Conservation (phyloP, 768 basidiomycete genomes). For the Mycena metata region DNA sequence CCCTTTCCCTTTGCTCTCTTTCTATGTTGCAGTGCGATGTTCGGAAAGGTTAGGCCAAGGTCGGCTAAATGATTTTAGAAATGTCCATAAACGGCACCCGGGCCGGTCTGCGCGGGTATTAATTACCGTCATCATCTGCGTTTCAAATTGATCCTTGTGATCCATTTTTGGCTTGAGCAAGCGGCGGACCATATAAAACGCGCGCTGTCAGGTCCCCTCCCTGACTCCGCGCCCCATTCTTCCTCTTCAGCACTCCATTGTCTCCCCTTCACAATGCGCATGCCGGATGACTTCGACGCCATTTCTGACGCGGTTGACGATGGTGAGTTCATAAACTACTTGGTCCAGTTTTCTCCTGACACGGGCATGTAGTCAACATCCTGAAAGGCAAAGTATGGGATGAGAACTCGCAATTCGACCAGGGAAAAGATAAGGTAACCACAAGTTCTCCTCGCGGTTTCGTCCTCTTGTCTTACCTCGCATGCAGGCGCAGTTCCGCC, state of each 20-base stretch:
- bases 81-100: too few species aligned
- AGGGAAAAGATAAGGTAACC: conserved; percentile 68
- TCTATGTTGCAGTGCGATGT: too few species aligned
- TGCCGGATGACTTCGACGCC: conserved; percentile 52
- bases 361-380: conserved; percentile 67
- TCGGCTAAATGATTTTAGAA: too few species aligned
- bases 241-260: not conserved
- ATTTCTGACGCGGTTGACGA: conserved; percentile 65
- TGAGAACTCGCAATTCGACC: conserved; percentile 69
- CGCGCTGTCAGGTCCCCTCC: not conserved
- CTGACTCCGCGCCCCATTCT: not conserved
- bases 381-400: conserved; percentile 75
- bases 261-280: conserved; percentile 18
- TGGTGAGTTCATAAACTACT: conserved; percentile 46
- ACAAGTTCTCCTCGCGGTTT: too few species aligned
- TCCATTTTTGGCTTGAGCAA: too few species aligned
- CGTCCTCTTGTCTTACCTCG: too few species aligned
- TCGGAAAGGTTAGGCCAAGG: too few species aligned
- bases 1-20: too few species aligned
- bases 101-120: too few species aligned
- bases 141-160: too few species aligned
- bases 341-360: not conserved
- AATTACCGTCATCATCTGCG: too few species aligned
- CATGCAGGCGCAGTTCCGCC: conserved; percentile 62
- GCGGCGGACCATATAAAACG: too few species aligned